These are phyloP conservation scores for Auriscalpium orientale DNA, from an alignment of 768 basidiomycete genomes.

Conservation along the genomic window DNA sequence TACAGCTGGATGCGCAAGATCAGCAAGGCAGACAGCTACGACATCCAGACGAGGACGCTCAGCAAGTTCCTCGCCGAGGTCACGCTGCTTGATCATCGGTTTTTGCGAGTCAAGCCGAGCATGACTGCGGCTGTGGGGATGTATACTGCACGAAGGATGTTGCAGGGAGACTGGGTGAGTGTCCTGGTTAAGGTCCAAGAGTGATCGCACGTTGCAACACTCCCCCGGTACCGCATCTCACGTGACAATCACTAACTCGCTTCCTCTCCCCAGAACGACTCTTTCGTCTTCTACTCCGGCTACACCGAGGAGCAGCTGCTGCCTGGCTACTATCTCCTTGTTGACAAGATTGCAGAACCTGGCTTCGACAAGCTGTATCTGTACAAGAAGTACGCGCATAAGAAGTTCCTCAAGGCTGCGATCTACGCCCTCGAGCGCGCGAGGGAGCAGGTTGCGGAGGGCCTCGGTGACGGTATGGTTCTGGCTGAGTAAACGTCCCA, in stretches of 20 bases:
- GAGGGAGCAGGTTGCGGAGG: conserved; percentile 25
- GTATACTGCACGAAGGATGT: conserved; percentile 92
- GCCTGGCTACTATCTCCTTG: conserved; percentile 71
- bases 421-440: conserved; percentile 74
- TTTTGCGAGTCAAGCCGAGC: conserved; percentile 89
- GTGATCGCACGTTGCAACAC: conserved; percentile 9
- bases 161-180: conserved; percentile 94
- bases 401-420: conserved; percentile 94
- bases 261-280: conserved; percentile 57
- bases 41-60: conserved; percentile 93
- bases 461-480: conserved; percentile 15
- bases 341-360: conserved; percentile 74
- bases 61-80: conserved; percentile 98
- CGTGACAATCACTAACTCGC: conserved; percentile 25
- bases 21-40: conserved; percentile 98
- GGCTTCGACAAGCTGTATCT: conserved; percentile 82
- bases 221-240: conserved; percentile 12
- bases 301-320: conserved; percentile 85
- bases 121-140: conserved; percentile 93
- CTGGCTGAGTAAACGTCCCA: conserved; percentile 4
- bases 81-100: conserved; percentile 86
- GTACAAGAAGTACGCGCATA: conserved; percentile 94
- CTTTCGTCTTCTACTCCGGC: conserved; percentile 88
- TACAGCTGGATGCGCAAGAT: conserved; percentile 99
- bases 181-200: conserved; percentile 27